A percentile compares a stretch with the other conserved stretches of the same genome.
Evolutionary conservation across 306 rosid species (phyloP).

Genomic region (Fragaria iinumae): DNA sequence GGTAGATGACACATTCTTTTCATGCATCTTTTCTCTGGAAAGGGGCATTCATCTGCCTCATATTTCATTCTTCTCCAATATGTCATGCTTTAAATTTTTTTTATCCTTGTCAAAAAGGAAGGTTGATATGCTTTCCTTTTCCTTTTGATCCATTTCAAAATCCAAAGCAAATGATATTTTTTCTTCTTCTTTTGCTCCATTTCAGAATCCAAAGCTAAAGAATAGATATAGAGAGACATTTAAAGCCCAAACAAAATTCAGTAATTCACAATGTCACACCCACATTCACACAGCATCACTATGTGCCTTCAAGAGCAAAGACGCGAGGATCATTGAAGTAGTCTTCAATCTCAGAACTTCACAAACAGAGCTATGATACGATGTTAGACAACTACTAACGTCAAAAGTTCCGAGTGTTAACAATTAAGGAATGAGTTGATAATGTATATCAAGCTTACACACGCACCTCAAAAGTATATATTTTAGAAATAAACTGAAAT

Average conservation of each 20-base stretch:
- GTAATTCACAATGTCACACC: neutral
- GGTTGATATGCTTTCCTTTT: constrained; percentile 28
- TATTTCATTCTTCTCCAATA: neutral
- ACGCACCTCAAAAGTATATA: neutral
- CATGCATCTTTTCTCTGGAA: neutral
- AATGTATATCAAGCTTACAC: neutral
- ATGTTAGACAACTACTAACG: neutral
- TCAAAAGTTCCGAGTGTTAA: neutral
- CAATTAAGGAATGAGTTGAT: neutral
- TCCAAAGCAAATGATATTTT: constrained; percentile 3
- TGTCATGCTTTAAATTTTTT: constrained; percentile 9
- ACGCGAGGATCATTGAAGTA: neutral
- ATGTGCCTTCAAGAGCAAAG: neutral
- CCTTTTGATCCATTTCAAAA: constrained; percentile 23
- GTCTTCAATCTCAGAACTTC: neutral
- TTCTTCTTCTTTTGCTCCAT: neutral
- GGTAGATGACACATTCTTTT: neutral
- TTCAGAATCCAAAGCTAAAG: no score
- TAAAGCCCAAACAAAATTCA: neutral
- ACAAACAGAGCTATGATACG: neutral
- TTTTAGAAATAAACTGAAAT: neutral
- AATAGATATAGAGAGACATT: neutral
- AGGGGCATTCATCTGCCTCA: constrained; percentile 5
- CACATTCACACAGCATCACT: neutral
- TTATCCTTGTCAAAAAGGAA: constrained; percentile 18